Percentiles rank a stretch among this genome's conserved stretches.
Conservation (phyloP, 176 grass and related monocot species). For the Cenchrus purpureus region DNA sequence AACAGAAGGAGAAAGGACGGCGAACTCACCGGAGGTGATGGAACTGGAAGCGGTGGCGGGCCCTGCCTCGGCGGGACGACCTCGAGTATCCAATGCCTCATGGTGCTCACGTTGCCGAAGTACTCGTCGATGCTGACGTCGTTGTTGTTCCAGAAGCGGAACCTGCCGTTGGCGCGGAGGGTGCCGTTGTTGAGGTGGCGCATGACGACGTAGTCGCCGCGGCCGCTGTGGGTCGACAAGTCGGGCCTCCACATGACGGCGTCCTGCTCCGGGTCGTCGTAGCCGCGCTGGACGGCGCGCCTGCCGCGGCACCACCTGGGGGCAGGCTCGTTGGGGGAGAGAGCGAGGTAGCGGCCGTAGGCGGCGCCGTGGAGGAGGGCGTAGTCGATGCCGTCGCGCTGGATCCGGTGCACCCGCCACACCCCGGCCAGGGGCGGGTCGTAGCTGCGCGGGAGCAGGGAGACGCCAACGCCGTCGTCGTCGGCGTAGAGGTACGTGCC, state of each 20-base stretch:
- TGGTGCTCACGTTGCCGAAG: neutral
- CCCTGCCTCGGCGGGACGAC: neutral
- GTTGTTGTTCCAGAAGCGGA: neutral
- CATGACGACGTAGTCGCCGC: neutral
- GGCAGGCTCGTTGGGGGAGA: neutral
- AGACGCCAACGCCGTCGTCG: neutral
- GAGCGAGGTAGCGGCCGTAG: slow-evolving; percentile 14
- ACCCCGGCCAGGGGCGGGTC: neutral
- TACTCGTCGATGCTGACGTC: neutral
- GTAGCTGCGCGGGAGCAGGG: neutral
- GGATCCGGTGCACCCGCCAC: neutral
- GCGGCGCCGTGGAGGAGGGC: neutral
- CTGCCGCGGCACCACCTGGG: neutral
- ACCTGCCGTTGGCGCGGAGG: slow-evolving; percentile 18
- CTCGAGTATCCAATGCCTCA: neutral
- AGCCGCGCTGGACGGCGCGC: neutral
- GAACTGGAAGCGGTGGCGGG: neutral
- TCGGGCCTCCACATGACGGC: neutral
- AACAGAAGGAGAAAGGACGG: neutral
- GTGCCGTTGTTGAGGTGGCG: neutral
- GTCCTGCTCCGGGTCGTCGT: neutral
- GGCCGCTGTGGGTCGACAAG: neutral
- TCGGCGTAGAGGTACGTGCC: neutral
- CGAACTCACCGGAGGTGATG: neutral
- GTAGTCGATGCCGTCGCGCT: neutral